Conservation (phyloP, 108 stramenopile genomes). For the Conticribra weissflogii region DNA sequence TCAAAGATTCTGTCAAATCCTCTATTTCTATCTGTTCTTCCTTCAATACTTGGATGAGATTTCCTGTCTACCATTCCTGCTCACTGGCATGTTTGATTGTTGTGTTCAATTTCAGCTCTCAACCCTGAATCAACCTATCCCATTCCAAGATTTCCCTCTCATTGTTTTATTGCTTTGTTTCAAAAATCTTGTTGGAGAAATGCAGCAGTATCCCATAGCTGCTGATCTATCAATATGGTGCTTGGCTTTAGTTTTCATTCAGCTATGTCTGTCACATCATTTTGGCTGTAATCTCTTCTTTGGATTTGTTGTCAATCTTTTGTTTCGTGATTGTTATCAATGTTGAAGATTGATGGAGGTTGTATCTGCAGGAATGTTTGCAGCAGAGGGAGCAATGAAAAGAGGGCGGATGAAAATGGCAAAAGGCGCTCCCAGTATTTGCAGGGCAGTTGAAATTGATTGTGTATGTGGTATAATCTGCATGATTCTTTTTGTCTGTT, state of each 20-base stretch:
- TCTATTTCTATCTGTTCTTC: constrained; percentile 19
- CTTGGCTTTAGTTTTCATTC: neutral
- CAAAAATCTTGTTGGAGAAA: constrained; percentile 9
- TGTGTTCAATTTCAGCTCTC: constrained; percentile 15
- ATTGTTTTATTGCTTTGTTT: constrained; percentile 9
- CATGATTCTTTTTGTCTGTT: neutral
- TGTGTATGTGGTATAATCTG: neutral
- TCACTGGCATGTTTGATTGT: constrained; percentile 9
- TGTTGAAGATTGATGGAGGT: neutral
- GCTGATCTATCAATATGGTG: constrained; percentile 1
- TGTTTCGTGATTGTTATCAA: constrained; percentile 6
- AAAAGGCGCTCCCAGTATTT: neutral
- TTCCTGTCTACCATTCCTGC: constrained; percentile 29
- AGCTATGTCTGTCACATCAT: neutral
- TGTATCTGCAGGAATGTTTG: neutral
- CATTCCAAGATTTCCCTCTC: constrained; percentile 23
- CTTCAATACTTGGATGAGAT: constrained; percentile 22
- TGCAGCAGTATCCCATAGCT: neutral
- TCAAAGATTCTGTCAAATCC: constrained; percentile 4
- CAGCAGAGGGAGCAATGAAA: constrained; percentile 1
- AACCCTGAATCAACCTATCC: constrained; percentile 15
- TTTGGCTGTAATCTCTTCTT: constrained; percentile 14
- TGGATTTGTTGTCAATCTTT: constrained; percentile 24
- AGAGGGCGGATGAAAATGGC: neutral
- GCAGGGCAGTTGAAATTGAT: neutral